Evolutionary conservation across 106 monocot genomes (phyloP).

Genomic region (Narthecium ossifragum): DNA sequence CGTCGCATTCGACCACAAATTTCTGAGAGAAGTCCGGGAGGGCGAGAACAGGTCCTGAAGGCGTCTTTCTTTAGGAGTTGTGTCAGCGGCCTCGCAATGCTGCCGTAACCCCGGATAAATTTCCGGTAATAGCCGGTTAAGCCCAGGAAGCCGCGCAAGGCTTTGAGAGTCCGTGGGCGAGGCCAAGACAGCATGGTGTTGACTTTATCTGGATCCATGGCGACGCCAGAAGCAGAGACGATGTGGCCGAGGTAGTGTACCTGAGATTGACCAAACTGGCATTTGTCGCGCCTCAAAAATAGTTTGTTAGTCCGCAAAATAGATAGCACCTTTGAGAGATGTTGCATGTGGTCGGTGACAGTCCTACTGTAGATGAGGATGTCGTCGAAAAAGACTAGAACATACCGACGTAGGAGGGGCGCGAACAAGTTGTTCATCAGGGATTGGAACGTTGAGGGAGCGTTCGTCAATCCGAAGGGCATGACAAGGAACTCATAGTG

Average conservation of each 20-base stretch:
- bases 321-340: background rate
- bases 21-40: background rate
- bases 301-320: background rate
- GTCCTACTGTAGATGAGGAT: background rate
- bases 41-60: background rate
- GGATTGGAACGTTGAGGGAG: background rate
- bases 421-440: background rate
- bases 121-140: background rate
- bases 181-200: background rate
- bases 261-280: background rate
- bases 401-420: background rate
- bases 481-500: too few species aligned
- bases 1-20: background rate
- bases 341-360: background rate
- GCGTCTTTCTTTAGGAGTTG: background rate
- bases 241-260: background rate
- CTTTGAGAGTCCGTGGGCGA: background rate
- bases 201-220: background rate
- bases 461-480: constrained; percentile 1
- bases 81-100: background rate
- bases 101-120: background rate
- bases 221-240: background rate
- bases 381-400: background rate
- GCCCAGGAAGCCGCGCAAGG: background rate
- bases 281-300: background rate